phyloP scores from a whole-genome alignment of 2,329 filamentous ascomycete species.

The Fusarium camptoceras region DNA sequence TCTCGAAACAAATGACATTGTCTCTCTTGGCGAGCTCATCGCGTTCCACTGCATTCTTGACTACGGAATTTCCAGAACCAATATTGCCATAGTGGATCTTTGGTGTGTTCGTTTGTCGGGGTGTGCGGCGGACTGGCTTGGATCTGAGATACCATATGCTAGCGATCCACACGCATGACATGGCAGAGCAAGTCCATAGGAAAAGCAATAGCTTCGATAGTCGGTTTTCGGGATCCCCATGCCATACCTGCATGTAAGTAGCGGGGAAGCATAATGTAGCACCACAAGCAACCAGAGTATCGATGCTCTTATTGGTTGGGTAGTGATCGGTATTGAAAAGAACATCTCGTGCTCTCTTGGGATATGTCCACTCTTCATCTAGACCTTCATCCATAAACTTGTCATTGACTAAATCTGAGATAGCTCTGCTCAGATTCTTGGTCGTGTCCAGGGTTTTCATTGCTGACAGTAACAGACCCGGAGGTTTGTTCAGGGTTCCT shows the following conservation, averaged over 20 bases:
- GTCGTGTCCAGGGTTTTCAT: not conserved
- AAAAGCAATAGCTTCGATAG: too few relatives aligned
- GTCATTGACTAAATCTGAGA: not conserved
- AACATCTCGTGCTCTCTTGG: not conserved
- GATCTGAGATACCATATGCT: not conserved
- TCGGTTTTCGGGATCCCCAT: too few relatives aligned
- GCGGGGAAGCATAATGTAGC: not conserved
- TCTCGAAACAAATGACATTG: not conserved
- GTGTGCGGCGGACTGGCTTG: too few relatives aligned
- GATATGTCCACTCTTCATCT: not conserved
- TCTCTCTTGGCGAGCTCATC: not conserved
- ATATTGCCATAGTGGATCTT: not conserved
- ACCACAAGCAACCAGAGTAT: not conserved
- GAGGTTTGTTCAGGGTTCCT: constrained; percentile 27
- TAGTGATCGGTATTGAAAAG: not conserved
- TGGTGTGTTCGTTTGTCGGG: not conserved
- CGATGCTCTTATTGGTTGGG: not conserved
- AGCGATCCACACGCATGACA: not conserved
- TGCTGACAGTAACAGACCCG: not conserved
- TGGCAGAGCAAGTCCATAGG: not conserved
- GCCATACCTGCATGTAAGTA: not conserved
- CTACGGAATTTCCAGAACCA: not conserved
- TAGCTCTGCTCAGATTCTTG: not conserved
- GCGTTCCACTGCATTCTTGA: not conserved
- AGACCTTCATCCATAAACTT: not conserved